Percentiles rank a stretch among this genome's conserved stretches.
These are phyloP conservation scores for Trichomonascus vanleenenianus DNA, from an alignment of 805 yeast species.

Conservation along the genomic window DNA sequence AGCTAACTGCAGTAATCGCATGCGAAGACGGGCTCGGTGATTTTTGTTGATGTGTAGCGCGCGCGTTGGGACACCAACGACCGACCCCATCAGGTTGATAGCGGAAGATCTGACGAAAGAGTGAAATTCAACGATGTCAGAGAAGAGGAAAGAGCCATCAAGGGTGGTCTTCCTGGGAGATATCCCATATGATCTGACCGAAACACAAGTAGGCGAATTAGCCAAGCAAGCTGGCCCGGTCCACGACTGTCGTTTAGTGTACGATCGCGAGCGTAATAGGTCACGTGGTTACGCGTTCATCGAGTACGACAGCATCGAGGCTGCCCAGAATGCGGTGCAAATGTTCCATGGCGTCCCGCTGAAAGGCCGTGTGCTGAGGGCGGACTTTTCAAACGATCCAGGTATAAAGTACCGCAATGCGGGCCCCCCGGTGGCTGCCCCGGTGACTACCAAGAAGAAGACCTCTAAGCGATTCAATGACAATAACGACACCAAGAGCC, in stretches of 20 bases:
- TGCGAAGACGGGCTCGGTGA: too few species aligned
- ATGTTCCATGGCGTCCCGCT: slow-evolving; percentile 14
- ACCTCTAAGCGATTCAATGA: too few species aligned
- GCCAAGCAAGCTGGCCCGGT: slow-evolving; percentile 16
- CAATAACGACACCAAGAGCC: too few species aligned
- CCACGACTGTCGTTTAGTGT: slow-evolving; percentile 14
- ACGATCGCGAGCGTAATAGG: slow-evolving; percentile 18
- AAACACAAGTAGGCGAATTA: slow-evolving; percentile 17
- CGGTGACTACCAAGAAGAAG: too few species aligned
- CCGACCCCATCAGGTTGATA: too few species aligned
- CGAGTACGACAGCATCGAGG: slow-evolving; percentile 17
- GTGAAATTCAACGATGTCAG: slow-evolving; percentile 5
- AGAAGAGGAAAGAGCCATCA: slow-evolving; percentile 11
- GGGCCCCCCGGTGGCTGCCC: neutral
- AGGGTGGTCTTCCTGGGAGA: slow-evolving; percentile 21
- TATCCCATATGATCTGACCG: slow-evolving; percentile 21
- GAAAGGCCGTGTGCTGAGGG: slow-evolving; percentile 16
- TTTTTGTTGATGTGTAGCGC: neutral
- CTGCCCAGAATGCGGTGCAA: slow-evolving; percentile 16
- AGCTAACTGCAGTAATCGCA: neutral
- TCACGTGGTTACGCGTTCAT: slow-evolving; percentile 21
- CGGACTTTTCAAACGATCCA: slow-evolving; percentile 18
- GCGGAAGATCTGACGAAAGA: too few species aligned
- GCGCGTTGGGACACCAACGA: too few species aligned
- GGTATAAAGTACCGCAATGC: slow-evolving; percentile 4